Evolutionary conservation across 306 rosid species (phyloP).

Genomic region (Sophora flavescens): DNA sequence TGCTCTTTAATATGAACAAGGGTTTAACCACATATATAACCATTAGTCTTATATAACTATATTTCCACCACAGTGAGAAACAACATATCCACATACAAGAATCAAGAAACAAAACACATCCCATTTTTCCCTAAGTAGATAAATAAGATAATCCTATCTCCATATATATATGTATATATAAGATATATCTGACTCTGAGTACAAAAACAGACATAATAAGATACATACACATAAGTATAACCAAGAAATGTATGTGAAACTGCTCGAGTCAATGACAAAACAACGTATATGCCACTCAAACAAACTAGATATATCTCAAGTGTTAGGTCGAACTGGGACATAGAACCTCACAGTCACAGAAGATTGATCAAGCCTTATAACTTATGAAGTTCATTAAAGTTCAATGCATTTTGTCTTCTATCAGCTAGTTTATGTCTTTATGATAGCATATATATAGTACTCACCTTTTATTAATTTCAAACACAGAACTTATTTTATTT

Average conservation of each 20-base stretch:
- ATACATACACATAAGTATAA: neutral
- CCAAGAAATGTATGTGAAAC: neutral
- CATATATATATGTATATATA: neutral
- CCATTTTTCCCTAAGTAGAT: neutral
- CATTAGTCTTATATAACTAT: neutral
- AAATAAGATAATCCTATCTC: neutral
- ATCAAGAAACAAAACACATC: conserved; percentile 12
- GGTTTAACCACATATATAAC: neutral
- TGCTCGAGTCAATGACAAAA: no score
- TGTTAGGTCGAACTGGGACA: neutral
- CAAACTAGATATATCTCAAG: neutral
- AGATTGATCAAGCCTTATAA: neutral
- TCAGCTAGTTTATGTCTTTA: no score
- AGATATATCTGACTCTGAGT: neutral
- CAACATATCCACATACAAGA: conserved; percentile 3
- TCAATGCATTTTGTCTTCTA: neutral
- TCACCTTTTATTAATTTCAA: neutral
- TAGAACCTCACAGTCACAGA: neutral
- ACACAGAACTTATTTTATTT: neutral
- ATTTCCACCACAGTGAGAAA: conserved; percentile 16
- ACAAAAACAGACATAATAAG: neutral
- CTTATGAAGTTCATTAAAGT: neutral
- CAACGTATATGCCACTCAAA: no score
- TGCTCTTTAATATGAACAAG: neutral
- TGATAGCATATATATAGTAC: no score